A percentile compares a stretch with the other conserved stretches of the same genome.
Conservation (phyloP, 352 stramenopile genomes). For the Phytophthora pluvialis region DNA sequence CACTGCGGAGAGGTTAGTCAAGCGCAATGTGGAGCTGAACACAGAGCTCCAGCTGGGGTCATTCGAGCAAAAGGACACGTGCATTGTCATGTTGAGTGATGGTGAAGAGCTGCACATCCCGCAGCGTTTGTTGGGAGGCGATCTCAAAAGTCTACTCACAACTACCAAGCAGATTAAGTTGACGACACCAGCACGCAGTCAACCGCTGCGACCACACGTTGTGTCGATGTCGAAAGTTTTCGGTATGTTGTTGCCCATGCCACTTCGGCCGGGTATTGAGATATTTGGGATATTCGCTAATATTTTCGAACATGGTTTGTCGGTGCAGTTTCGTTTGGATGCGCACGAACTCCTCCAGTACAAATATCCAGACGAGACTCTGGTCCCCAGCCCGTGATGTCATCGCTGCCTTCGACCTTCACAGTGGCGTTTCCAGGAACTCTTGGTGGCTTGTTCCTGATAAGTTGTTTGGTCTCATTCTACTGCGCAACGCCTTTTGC, state of each 20-base stretch:
- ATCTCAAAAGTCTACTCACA: constrained; percentile 45
- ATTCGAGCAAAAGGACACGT: constrained; percentile 66
- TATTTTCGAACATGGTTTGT: background rate
- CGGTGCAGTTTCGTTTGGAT: constrained; percentile 59
- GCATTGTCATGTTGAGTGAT: constrained; percentile 73
- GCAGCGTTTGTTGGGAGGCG: constrained; percentile 51
- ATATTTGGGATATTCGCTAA: constrained; percentile 11
- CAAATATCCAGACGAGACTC: constrained; percentile 54
- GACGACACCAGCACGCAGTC: constrained; percentile 54
- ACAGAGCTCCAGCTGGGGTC: constrained; percentile 58
- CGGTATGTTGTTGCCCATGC: constrained; percentile 35
- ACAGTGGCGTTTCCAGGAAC: constrained; percentile 69
- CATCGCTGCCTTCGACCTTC: constrained; percentile 60
- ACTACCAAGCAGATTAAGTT: constrained; percentile 63
- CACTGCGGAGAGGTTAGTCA: constrained; percentile 62
- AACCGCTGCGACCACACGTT: constrained; percentile 58
- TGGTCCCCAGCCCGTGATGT: constrained; percentile 40
- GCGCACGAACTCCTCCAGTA: constrained; percentile 39
- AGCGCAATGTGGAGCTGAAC: constrained; percentile 63
- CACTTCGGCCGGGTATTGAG: background rate
- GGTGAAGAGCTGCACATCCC: constrained; percentile 77
- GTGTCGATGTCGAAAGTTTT: constrained; percentile 63
- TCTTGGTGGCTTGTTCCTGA: constrained; percentile 73
- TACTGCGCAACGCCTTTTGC: constrained; percentile 77
- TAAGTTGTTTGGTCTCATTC: constrained; percentile 79